phyloP scores from a whole-genome alignment of 768 basidiomycete genomes.

The Filobasidium wieringae region DNA sequence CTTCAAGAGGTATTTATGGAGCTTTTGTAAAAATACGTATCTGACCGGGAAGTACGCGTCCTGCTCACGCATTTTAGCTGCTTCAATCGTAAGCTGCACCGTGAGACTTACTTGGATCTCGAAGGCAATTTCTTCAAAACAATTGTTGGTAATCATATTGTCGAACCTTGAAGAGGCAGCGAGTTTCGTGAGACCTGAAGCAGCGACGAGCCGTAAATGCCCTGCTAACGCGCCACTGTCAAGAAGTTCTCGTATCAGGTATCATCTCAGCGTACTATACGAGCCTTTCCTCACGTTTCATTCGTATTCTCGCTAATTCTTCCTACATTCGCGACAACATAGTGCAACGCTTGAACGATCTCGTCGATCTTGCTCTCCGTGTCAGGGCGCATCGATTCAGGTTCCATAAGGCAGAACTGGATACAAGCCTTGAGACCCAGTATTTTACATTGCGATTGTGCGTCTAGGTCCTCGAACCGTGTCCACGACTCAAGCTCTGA shows the following conservation, averaged over 20 bases:
- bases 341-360: constrained; percentile 60
- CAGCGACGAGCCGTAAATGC: constrained; percentile 72
- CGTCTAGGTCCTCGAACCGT: constrained; percentile 52
- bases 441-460: constrained; percentile 57
- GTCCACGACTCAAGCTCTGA: constrained; percentile 54
- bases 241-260: constrained; percentile 20
- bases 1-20: constrained; percentile 52
- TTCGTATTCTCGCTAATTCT: constrained; percentile 49
- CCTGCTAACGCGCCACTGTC: constrained; percentile 48
- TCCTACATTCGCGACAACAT: constrained; percentile 59
- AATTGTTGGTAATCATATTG: constrained; percentile 45
- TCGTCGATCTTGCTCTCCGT: constrained; percentile 48
- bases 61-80: constrained; percentile 39
- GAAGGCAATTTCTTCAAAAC: constrained; percentile 60
- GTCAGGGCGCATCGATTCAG: constrained; percentile 39
- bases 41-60: constrained; percentile 84
- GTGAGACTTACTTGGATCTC: constrained; percentile 58
- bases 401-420: constrained; percentile 62
- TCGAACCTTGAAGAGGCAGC: constrained; percentile 47
- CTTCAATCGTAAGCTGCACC: not conserved
- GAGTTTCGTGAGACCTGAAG: constrained; percentile 66
- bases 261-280: not conserved
- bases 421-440: constrained; percentile 67
- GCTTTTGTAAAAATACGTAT: constrained; percentile 60
- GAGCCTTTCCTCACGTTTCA: constrained; percentile 44